Conservation (phyloP, 73 alveolate species). For the Diophrys sp. region DNA sequence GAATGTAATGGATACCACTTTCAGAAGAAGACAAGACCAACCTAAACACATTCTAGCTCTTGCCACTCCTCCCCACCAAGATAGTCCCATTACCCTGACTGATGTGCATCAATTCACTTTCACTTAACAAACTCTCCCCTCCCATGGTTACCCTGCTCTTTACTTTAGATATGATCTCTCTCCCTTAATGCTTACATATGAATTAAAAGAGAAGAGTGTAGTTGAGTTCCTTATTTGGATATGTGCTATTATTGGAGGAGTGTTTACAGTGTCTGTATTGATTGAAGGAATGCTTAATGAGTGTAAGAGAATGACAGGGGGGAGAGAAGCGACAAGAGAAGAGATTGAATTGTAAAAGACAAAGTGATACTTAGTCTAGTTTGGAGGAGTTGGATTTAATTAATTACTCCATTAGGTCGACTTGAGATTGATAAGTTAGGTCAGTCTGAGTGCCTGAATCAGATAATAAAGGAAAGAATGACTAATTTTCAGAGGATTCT, state of each 20-base stretch:
- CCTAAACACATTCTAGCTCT: neutral
- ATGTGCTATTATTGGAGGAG: constrained; percentile 99
- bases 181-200: constrained; percentile 8
- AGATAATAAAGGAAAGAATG: no score
- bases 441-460: no score
- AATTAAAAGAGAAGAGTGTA: constrained; percentile 65
- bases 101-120: constrained; percentile 15
- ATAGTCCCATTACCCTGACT: neutral
- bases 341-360: no score
- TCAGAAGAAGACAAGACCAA: neutral
- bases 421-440: no score
- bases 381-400: no score
- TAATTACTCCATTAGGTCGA: no score
- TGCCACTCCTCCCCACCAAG: neutral
- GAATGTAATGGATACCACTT: constrained; percentile 15
- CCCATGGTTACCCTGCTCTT: constrained; percentile 21
- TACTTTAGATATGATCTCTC: constrained; percentile 15
- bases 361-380: no score
- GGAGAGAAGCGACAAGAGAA: no score
- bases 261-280: constrained; percentile 66
- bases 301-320: neutral
- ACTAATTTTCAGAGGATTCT: no score
- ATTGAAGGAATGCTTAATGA: neutral
- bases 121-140: constrained; percentile 7
- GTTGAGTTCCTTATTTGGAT: constrained; percentile 80